These are phyloP conservation scores for Leptomonas pyrrhocoris DNA, from an alignment of 208 protist genomes.

Conservation along the genomic window DNA sequence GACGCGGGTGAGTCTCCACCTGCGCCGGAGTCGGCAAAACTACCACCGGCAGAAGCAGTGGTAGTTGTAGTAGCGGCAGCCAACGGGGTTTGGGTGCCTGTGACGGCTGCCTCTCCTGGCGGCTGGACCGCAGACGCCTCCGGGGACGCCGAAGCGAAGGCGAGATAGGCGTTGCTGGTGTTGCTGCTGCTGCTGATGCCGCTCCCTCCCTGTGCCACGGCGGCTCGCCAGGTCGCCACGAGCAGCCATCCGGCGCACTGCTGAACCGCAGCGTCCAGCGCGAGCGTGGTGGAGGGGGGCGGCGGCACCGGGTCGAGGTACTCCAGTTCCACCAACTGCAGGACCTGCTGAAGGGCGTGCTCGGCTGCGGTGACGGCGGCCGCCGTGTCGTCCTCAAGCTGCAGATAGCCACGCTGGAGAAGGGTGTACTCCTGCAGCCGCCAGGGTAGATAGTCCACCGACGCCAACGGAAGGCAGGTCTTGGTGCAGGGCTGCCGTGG, in stretches of 20 bases:
- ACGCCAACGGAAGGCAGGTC: slow-evolving; percentile 59
- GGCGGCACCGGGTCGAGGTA: slow-evolving; percentile 74
- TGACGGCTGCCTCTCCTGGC: background rate
- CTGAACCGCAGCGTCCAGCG: slow-evolving; percentile 50
- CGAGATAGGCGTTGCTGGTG: background rate
- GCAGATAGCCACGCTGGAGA: slow-evolving; percentile 55
- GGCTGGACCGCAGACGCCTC: background rate
- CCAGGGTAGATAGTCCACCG: slow-evolving; percentile 74
- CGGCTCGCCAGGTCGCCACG: slow-evolving; percentile 20
- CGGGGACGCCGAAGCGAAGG: background rate
- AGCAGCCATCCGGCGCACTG: slow-evolving; percentile 30
- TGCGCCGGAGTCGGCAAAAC: background rate
- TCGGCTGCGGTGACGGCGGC: slow-evolving; percentile 53
- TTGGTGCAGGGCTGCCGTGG: background rate
- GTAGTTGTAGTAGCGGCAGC: background rate
- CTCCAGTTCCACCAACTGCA: slow-evolving; percentile 75
- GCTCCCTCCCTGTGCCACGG: slow-evolving; percentile 20
- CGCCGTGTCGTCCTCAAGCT: slow-evolving; percentile 30
- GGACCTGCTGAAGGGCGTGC: slow-evolving; percentile 47
- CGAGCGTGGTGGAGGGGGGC: slow-evolving; percentile 36
- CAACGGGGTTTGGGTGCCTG: background rate
- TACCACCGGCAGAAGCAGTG: background rate
- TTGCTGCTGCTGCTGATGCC: slow-evolving; percentile 2
- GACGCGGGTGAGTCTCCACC: background rate
- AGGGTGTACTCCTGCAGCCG: slow-evolving; percentile 73